Percentiles rank a stretch among this genome's conserved stretches.
Conservation (phyloP, 257 asterid species). For the Marsdenia floribunda region DNA sequence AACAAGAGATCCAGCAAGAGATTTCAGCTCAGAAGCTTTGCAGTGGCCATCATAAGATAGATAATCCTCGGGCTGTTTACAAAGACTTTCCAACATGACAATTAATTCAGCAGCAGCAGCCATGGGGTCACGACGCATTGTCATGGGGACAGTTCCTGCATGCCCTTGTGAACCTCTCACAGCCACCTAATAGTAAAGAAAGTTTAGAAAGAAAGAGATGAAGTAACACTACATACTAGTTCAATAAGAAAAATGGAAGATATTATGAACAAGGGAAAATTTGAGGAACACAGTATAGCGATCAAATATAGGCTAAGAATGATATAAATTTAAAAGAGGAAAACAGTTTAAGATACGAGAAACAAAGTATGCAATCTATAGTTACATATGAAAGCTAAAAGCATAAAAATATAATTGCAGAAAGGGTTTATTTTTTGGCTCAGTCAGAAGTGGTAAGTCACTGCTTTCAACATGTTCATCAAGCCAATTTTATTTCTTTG, state of each 20-base stretch:
- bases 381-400: background rate
- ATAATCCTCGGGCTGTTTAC: constrained; percentile 78
- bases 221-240: background rate
- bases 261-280: background rate
- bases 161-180: constrained; percentile 98
- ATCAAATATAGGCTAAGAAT: background rate
- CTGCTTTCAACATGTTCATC: background rate
- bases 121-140: constrained; percentile 95
- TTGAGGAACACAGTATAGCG: background rate
- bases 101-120: constrained; percentile 92
- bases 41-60: constrained; percentile 72
- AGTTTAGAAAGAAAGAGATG: background rate
- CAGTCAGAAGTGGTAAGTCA: background rate
- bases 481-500: background rate
- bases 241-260: background rate
- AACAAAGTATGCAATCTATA: background rate
- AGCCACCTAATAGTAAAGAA: constrained; percentile 46
- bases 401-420: background rate
- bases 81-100: constrained; percentile 70
- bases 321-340: background rate
- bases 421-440: background rate
- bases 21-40: constrained; percentile 46
- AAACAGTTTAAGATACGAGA: background rate
- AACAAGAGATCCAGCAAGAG: constrained; percentile 89
- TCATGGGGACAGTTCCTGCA: constrained; percentile 98